Evolutionary conservation across 2,329 filamentous ascomycete genomes (phyloP).

Genomic region (Biscogniauxia mediterranea): DNA sequence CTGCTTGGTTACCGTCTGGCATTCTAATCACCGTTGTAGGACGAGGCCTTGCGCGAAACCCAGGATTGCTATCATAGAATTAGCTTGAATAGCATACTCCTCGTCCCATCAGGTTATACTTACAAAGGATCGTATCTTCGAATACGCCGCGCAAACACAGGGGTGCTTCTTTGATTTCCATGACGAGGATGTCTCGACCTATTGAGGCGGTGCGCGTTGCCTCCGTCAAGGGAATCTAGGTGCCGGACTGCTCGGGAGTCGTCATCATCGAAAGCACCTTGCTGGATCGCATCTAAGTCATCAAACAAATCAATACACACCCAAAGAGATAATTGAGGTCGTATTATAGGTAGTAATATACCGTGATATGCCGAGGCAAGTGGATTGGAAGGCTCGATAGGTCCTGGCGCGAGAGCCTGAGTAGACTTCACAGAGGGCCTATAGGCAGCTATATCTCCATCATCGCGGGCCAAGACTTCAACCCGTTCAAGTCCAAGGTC

Average conservation of each 20-base stretch:
- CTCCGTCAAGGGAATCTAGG: constrained; percentile 20
- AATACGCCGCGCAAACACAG: background rate
- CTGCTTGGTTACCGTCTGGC: background rate
- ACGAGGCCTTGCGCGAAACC: background rate
- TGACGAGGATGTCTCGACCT: too few relatives aligned
- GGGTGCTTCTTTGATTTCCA: too few relatives aligned
- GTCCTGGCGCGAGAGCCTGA: background rate
- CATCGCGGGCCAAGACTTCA: constrained; percentile 19
- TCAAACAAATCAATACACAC: constrained; percentile 2
- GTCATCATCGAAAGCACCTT: constrained; percentile 19
- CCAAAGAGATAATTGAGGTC: background rate
- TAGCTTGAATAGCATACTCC: background rate
- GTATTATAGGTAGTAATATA: constrained; percentile 6
- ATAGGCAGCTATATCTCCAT: background rate
- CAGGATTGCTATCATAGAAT: constrained; percentile 1
- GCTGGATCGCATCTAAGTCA: constrained; percentile 14
- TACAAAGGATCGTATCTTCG: background rate
- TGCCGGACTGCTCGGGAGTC: constrained; percentile 17
- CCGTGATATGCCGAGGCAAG: constrained; percentile 8
- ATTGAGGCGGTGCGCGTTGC: constrained; percentile 22
- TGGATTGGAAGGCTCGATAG: background rate
- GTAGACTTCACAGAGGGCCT: background rate
- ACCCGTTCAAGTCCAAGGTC: constrained; percentile 22
- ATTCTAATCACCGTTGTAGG: background rate
- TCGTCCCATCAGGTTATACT: background rate